Evolutionary conservation across 352 stramenopile species (phyloP), one percentile per base, ranked within the genome.

Genomic region (Globisporangium nunn): DNA sequence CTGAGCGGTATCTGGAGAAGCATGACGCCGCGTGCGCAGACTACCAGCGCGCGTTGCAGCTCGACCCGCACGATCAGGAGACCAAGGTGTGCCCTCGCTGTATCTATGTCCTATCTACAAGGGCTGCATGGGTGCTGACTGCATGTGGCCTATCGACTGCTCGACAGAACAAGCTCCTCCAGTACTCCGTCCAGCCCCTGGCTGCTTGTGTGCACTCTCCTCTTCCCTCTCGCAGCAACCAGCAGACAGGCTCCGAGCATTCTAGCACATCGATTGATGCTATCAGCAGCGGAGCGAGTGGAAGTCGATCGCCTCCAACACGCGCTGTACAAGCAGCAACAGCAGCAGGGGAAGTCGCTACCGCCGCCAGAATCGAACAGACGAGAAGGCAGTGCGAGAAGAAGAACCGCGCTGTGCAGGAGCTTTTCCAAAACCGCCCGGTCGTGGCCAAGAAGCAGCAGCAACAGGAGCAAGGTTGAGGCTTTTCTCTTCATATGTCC

Each of bases 1-100:
- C 80, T 12, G 76, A 70, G n/a, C 75, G 82, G 14, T 93, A 84
- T 62, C 74, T 89, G 37, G 81, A 90, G 35, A 81, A 79, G 41
- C 75, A 88, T 61, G 58, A 84, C 45, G 67, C 70, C 12, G 77
- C 78, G 31, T 81, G 68, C 39, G 46, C 61, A 17, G 69, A 84
- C 56, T 90, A 90, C 52, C 55, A 75, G 18, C 49, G 70, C 35
- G 78, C 78, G 0, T 58, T 87, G 48, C 56, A 59, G 54, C 56
- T 94, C 35, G 78, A 80, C 12, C 75, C 85, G 1, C 61, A 64
- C n/a, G 82, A 91, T 58, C 56, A 62, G 15, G 78, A 90, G 54
- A 87, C 73, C 37, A 72, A 69, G 41, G 72, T 82, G 61, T 23
- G 58, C 17, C 2, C 7, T 12, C 59, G 30, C n/a, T 54, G 17